Evolutionary conservation across 2,329 filamentous ascomycete genomes (phyloP).

Genomic region (Cladobotryum mycophilum): DNA sequence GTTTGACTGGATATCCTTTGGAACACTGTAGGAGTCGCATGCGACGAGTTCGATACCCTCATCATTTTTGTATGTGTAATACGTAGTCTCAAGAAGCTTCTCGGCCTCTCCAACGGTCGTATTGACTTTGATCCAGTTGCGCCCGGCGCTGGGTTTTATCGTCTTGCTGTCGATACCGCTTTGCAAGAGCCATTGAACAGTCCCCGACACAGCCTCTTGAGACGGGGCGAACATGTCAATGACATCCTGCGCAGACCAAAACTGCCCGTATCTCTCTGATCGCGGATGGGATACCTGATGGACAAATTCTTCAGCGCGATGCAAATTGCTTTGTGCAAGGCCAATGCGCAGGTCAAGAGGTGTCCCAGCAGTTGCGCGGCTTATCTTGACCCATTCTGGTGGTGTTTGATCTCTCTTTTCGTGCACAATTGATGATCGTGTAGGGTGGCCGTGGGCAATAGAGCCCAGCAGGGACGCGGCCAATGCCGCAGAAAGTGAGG

Average conservation of each 20-base stretch:
- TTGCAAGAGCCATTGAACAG: slow-evolving; percentile 44
- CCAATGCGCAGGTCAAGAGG: slow-evolving; percentile 15
- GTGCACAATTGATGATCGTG: slow-evolving; percentile 10
- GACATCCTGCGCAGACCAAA: slow-evolving; percentile 37
- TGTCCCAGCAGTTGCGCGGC: slow-evolving; percentile 10
- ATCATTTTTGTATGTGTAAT: slow-evolving; percentile 24
- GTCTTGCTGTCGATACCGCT: slow-evolving; percentile 37
- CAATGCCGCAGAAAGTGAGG: neutral
- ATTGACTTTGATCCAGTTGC: slow-evolving; percentile 48
- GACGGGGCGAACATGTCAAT: slow-evolving; percentile 34
- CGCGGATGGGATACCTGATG: slow-evolving; percentile 26
- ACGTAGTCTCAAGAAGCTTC: slow-evolving; percentile 43
- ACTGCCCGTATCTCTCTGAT: slow-evolving; percentile 37
- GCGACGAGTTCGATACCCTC: slow-evolving; percentile 30
- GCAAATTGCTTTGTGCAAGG: slow-evolving; percentile 15
- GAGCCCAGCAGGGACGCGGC: neutral
- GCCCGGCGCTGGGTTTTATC: slow-evolving; percentile 14
- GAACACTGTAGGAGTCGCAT: slow-evolving; percentile 31
- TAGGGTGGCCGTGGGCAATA: neutral
- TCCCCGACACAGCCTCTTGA: slow-evolving; percentile 39
- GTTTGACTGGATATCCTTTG: slow-evolving; percentile 27
- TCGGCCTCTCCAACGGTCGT: slow-evolving; percentile 47
- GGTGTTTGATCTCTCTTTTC: slow-evolving; percentile 13
- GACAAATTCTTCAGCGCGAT: slow-evolving; percentile 15
- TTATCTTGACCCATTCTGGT: slow-evolving; percentile 14